Evolutionary conservation across 495 filamentous ascomycete genomes (phyloP).

Genomic region (Xylaria venustula): DNA sequence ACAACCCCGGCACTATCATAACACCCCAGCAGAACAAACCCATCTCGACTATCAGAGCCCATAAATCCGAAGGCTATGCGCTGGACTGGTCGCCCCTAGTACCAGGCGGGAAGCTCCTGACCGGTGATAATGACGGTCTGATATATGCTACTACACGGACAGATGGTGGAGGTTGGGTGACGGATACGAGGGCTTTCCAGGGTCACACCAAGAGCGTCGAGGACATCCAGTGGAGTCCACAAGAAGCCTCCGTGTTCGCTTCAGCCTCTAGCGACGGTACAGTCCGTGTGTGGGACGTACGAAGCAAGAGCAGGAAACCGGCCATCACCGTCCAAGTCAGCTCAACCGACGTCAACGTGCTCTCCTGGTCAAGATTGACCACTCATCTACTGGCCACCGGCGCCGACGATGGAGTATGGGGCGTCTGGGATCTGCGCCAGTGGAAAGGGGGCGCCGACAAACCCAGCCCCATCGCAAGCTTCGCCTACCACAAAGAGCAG

Average conservation of each 20-base stretch:
- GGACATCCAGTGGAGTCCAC: slow-evolving; percentile 94
- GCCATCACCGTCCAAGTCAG: slow-evolving; percentile 84
- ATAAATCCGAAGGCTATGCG: slow-evolving; percentile 91
- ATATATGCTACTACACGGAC: slow-evolving; percentile 86
- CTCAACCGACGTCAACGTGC: slow-evolving; percentile 86
- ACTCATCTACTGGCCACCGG: slow-evolving; percentile 88
- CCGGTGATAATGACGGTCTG: slow-evolving; percentile 84
- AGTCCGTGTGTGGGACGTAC: slow-evolving; percentile 92
- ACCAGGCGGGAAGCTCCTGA: slow-evolving; percentile 74
- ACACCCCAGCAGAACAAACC: slow-evolving; percentile 82
- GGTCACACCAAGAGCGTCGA: slow-evolving; percentile 86
- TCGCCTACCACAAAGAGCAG: slow-evolving; percentile 92
- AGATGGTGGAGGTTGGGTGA: slow-evolving; percentile 83
- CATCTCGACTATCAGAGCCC: slow-evolving; percentile 79
- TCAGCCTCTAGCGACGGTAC: slow-evolving; percentile 91
- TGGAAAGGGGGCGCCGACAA: slow-evolving; percentile 65
- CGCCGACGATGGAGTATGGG: slow-evolving; percentile 92
- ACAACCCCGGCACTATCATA: slow-evolving; percentile 77
- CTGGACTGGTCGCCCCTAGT: slow-evolving; percentile 88
- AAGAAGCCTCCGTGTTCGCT: slow-evolving; percentile 86
- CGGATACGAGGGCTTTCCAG: slow-evolving; percentile 73
- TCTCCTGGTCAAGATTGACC: slow-evolving; percentile 87
- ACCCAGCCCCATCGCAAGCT: slow-evolving; percentile 78
- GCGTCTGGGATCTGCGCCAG: slow-evolving; percentile 91
- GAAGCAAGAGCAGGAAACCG: slow-evolving; percentile 80